Percentiles rank a stretch among this genome's conserved stretches.
Conservation (phyloP, 352 stramenopile genomes). For the Phytophthora brassicae region DNA sequence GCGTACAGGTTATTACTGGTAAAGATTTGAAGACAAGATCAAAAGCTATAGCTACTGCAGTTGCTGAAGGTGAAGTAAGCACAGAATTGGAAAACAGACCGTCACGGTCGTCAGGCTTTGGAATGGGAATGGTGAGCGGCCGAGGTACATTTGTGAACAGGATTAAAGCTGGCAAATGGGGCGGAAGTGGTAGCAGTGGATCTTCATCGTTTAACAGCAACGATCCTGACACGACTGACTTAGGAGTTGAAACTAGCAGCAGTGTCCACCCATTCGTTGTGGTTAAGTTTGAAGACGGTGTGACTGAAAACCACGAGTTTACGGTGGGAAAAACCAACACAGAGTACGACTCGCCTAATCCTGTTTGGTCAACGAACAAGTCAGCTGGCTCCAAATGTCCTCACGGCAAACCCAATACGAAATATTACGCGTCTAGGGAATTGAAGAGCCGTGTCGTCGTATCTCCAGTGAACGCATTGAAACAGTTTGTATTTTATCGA, state of each 20-base stretch:
- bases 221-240: slow-evolving; percentile 23
- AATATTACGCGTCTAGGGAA: slow-evolving; percentile 53
- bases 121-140: slow-evolving; percentile 41
- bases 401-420: slow-evolving; percentile 66
- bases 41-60: slow-evolving; percentile 1
- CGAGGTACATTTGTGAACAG: slow-evolving; percentile 65
- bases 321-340: slow-evolving; percentile 85
- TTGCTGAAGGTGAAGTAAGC: slow-evolving; percentile 19
- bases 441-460: slow-evolving; percentile 65
- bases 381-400: slow-evolving; percentile 49
- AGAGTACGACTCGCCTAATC: slow-evolving; percentile 72
- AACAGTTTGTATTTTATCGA: slow-evolving; percentile 80
- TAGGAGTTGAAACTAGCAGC: slow-evolving; percentile 17
- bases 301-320: slow-evolving; percentile 51
- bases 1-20: slow-evolving; percentile 65
- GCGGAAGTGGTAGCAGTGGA: slow-evolving; percentile 18
- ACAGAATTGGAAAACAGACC: slow-evolving; percentile 19
- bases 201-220: slow-evolving; percentile 30
- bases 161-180: slow-evolving; percentile 72
- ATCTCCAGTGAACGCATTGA: slow-evolving; percentile 66
- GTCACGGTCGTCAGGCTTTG: slow-evolving; percentile 55
- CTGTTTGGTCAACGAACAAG: slow-evolving; percentile 79
- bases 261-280: slow-evolving; percentile 70
- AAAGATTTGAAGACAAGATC: slow-evolving; percentile 42
- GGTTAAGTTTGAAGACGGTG: slow-evolving; percentile 64